Evolutionary conservation across 2,329 filamentous ascomycete species (phyloP), one percentile per base, ranked within the genome.

Genomic region (Alternaria atra): DNA sequence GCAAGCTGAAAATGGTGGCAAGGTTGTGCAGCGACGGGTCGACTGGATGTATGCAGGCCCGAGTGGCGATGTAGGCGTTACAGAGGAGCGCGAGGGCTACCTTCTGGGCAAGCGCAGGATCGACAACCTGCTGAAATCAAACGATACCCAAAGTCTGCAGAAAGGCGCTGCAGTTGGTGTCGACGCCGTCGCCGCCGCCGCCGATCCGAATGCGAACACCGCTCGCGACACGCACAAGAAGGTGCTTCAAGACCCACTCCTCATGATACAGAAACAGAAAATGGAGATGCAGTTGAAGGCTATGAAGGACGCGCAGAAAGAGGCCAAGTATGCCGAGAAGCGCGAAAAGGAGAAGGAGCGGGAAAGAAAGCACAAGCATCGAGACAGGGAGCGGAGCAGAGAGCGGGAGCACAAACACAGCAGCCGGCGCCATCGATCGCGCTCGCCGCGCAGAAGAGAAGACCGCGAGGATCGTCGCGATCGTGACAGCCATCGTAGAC

Each of bases 21-120:
- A 87, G 71, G 94, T 93, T 74, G 86, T 90, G 54, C 82, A 91
- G 30, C 90, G 94, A 71, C 89, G 93, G 35, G 94, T 99, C 27
- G 95, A 98, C 73, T 99, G 95, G 92, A 97, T 99, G 93, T 99
- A 99, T 80, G 89, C 91, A 70, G 94, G 94, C 1, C 93, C 95
- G 7, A 91, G 90, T 51, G 86, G 84, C 58, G 92, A 92, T 35
- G 90, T 86, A 25, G 81, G 78, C 20, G 80, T 82, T 5, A 88
- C 81, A 0, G 94, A 97, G 78, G 95, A 98, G 80, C 93, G 92
- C 81, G 95, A 99, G 75, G 93, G 91, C 4, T 99, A 97, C 77
- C 81, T 99, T 1, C 84, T 99, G 13, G 95, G 95, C 53, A 98
- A 97, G 83, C 86, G 95, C 60, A 87, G 94, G 60, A 94, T 99